Base-by-base conservation (phyloP, 441 rosid genomes). In the Syzygium syzygioides region DNA sequence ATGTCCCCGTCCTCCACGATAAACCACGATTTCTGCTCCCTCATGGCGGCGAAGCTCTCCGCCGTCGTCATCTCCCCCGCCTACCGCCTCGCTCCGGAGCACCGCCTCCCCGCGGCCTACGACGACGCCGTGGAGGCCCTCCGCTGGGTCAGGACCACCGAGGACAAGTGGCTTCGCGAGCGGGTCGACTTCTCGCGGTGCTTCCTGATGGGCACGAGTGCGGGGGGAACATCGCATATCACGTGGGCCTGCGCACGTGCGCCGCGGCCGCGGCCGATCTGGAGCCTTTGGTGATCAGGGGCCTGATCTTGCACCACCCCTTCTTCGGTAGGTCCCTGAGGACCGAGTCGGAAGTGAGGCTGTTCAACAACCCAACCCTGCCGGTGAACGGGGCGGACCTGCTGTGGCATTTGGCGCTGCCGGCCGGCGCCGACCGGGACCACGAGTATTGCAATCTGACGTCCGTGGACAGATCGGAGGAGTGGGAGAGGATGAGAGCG, bases 71-170 rank as follows among this genome's bases (percentile, higher is more conserved):
- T 89, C 0, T 88, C 96, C 13, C 87, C 92, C 32, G 90, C 89
- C 6, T 94, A 95, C 90, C 93, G 95, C 19, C 88, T 94, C 20
- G 94, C 95, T 14, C 96, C 95, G 0, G 97, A 94, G 93, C 91
- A 95, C 86, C 91, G 94, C 12, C 93, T 95, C 23, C 96, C 96
- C 6, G 93, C 94, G 1, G 96, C 95, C 20, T 94, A 91, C 87
- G 94, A 94, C 1, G 95, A 96, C 60, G 95, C 93, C 0, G 6
- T 86, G 20, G 95, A 95, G 26, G 94, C 93, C 4, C 54, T 95
- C 32, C 85, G 83, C 18, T 93, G 89, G 92, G 89, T 95, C 48
- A 87, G 56, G 87, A 59, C 88, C 52, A 56, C 83, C 64, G 83
- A 55, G 7, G 94, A 93, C 2, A 93, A 85, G 12, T 94, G 95